phyloP scores from a whole-genome alignment of 192 early-diverging fungal genomes.

The Obelidium mucronatum region DNA sequence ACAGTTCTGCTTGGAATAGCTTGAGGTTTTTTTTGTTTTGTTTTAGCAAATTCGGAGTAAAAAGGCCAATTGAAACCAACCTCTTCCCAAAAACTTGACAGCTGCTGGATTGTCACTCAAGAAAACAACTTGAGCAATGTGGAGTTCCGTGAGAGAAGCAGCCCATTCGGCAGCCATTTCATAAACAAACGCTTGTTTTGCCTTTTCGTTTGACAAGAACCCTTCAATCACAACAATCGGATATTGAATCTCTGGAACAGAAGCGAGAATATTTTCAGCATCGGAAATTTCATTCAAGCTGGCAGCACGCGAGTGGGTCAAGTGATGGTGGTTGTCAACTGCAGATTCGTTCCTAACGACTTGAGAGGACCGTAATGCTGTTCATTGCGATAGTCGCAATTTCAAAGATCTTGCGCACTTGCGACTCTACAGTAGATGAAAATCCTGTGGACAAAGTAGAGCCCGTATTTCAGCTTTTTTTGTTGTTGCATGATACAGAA shows the following conservation, averaged over 20 bases:
- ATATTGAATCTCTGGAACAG: constrained; percentile 56
- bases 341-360: constrained; percentile 33
- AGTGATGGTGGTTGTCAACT: neutral
- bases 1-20: constrained; percentile 75
- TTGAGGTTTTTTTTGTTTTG: constrained; percentile 25
- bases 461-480: too few relatives aligned
- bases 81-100: constrained; percentile 72
- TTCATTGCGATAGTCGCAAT: constrained; percentile 76
- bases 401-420: constrained; percentile 88
- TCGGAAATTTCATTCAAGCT: too few relatives aligned
- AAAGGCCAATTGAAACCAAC: constrained; percentile 45
- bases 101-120: constrained; percentile 72
- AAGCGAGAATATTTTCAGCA: neutral
- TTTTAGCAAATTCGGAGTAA: neutral
- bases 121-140: constrained; percentile 91
- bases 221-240: constrained; percentile 93
- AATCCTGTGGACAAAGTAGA: constrained; percentile 55
- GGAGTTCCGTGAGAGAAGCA: constrained; percentile 74
- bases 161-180: constrained; percentile 87
- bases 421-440: constrained; percentile 80
- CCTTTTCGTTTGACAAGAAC: constrained; percentile 78
- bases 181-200: constrained; percentile 67
- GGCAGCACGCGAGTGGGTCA: too few relatives aligned
- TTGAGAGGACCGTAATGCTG: constrained; percentile 58
- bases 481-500: too few relatives aligned